Evolutionary conservation across 179 eudicot genomes (phyloP).

Genomic region (Drosera spatulata): DNA sequence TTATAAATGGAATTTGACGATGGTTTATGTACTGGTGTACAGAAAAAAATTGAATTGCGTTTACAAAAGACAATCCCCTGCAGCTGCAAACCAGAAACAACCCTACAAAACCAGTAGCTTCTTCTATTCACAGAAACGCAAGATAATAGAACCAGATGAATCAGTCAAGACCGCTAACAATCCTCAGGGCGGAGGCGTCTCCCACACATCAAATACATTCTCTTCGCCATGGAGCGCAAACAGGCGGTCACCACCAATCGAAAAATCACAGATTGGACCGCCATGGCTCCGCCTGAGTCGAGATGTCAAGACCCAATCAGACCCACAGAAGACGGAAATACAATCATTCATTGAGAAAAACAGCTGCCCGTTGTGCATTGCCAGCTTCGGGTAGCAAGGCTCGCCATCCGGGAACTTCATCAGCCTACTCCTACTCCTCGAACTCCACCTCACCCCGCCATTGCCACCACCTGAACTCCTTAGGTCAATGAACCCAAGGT

Average conservation of each 20-base stretch:
- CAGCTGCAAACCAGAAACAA: no score
- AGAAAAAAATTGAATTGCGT: no score
- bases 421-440: constrained; percentile 46
- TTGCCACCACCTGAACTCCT: constrained; percentile 23
- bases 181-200: constrained; percentile 32
- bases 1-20: no score
- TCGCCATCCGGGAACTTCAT: constrained; percentile 62
- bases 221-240: constrained; percentile 85
- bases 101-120: no score
- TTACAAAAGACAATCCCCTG: no score
- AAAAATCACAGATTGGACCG: constrained; percentile 84
- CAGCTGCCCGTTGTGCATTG: constrained; percentile 54
- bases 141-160: not conserved
- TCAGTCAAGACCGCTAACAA: not conserved
- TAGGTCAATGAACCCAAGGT: constrained; percentile 80
- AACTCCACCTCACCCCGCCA: constrained; percentile 58
- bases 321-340: constrained; percentile 74
- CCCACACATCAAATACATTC: constrained; percentile 91
- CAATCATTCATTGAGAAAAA: constrained; percentile 81
- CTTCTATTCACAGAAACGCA: not conserved
- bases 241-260: constrained; percentile 80
- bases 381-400: constrained; percentile 79
- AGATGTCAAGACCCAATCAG: constrained; percentile 84
- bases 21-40: no score
- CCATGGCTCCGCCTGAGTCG: constrained; percentile 52